phyloP scores from a whole-genome alignment of 2,329 filamentous ascomycete species.

The Elsinoe necatrix region DNA sequence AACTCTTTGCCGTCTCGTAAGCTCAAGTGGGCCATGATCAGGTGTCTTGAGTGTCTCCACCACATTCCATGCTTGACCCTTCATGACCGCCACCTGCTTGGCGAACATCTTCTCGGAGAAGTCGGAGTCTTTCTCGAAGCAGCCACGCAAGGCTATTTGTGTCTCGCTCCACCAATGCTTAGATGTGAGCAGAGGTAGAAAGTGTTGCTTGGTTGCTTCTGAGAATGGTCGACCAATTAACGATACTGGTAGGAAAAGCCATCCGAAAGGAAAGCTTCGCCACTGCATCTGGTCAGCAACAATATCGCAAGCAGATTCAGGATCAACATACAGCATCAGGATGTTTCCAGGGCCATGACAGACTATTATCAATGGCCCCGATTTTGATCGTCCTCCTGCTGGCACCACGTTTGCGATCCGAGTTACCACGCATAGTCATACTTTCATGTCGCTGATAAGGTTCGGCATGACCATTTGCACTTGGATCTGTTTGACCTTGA shows the following conservation, averaged over 20 bases:
- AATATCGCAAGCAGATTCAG: conserved; percentile 35
- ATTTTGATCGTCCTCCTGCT: conserved; percentile 38
- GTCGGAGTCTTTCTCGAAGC: conserved; percentile 87
- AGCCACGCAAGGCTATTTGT: conserved; percentile 70
- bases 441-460: conserved; percentile 54
- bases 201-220: conserved; percentile 85
- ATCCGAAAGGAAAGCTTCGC: conserved; percentile 92
- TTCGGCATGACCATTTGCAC: conserved; percentile 30
- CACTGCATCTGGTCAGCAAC: conserved; percentile 39
- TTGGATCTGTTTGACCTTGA: conserved; percentile 24
- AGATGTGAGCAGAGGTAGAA: conserved; percentile 89
- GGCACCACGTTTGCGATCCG: neutral
- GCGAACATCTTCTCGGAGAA: conserved; percentile 99
- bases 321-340: conserved; percentile 63
- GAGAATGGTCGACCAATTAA: conserved; percentile 95
- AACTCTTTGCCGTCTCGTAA: conserved; percentile 81
- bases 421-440: conserved; percentile 58
- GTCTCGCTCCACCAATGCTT: conserved; percentile 97
- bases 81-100: conserved; percentile 97
- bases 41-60: conserved; percentile 90
- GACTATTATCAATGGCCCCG: conserved; percentile 92
- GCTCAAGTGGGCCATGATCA: conserved; percentile 87
- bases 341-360: conserved; percentile 99
- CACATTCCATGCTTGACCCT: conserved; percentile 98
- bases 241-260: conserved; percentile 94